Percentiles rank a stretch among this genome's conserved stretches.
Conservation (phyloP, 2,329 filamentous ascomycete genomes). For the Bertia moriformis region DNA sequence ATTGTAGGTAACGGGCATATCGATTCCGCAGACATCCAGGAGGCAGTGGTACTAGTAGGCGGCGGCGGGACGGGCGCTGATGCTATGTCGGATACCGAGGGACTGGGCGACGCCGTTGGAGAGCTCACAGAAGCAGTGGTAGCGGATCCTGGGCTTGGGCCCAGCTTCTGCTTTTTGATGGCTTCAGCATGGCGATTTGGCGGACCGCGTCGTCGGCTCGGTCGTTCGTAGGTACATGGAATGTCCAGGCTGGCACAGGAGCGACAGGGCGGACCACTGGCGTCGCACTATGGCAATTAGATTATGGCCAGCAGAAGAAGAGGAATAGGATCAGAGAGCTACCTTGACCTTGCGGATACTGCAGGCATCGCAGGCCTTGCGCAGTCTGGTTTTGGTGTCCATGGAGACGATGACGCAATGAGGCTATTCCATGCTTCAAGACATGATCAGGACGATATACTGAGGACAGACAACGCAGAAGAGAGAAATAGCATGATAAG, state of each 20-base stretch:
- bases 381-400: conserved; percentile 13
- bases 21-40: conserved; percentile 29
- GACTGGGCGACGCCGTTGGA: background rate
- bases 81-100: background rate
- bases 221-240: conserved; percentile 51
- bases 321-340: conserved; percentile 4
- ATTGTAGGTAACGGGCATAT: conserved; percentile 24
- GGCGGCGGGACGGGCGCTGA: conserved; percentile 7
- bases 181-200: conserved; percentile 54
- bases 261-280: conserved; percentile 49
- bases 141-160: background rate
- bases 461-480: no score
- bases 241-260: conserved; percentile 52
- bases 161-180: conserved; percentile 44
- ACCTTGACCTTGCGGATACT: conserved; percentile 37
- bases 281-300: conserved; percentile 36
- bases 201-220: conserved; percentile 47
- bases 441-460: no score
- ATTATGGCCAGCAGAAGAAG: conserved; percentile 2
- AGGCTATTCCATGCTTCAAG: no score
- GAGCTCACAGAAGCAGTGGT: background rate
- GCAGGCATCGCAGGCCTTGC: conserved; percentile 35
- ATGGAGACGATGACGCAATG: no score
- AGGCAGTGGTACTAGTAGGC: conserved; percentile 22
- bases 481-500: no score